Evolutionary conservation across 2,329 filamentous ascomycete species (phyloP).

Genomic region (Ceratocystiopsis sp.): DNA sequence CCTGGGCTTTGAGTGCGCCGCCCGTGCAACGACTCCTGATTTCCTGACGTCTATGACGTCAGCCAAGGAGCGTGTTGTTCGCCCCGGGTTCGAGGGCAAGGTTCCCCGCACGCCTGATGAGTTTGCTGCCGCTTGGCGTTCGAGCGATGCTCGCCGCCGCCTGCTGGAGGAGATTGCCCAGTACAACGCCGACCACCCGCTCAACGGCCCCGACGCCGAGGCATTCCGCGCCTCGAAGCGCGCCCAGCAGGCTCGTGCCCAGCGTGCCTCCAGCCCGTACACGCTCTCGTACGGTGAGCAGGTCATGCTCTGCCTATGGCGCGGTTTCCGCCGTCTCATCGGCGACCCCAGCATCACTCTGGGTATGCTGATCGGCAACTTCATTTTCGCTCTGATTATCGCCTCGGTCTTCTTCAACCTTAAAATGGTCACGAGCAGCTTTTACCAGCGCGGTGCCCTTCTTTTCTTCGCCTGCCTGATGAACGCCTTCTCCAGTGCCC

Average conservation of each 20-base stretch:
- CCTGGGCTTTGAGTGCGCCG: slow-evolving; percentile 49
- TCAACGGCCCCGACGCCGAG: slow-evolving; percentile 37
- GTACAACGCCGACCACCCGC: slow-evolving; percentile 35
- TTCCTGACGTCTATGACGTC: slow-evolving; percentile 57
- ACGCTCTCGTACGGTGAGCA: slow-evolving; percentile 67
- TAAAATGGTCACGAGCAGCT: slow-evolving; percentile 44
- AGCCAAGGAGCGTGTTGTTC: slow-evolving; percentile 36
- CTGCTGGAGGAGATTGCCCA: slow-evolving; percentile 37
- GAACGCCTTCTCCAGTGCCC: slow-evolving; percentile 66
- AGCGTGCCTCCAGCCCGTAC: slow-evolving; percentile 59
- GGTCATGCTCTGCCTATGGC: slow-evolving; percentile 60
- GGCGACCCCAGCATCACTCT: slow-evolving; percentile 64
- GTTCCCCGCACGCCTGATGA: slow-evolving; percentile 44
- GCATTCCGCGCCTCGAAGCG: slow-evolving; percentile 37
- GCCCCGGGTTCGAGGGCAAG: slow-evolving; percentile 36
- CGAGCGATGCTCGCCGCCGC: slow-evolving; percentile 30
- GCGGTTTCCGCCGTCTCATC: slow-evolving; percentile 59
- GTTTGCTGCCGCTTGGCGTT: slow-evolving; percentile 41
- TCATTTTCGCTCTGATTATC: slow-evolving; percentile 60
- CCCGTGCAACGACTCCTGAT: slow-evolving; percentile 52
- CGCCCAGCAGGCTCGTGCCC: slow-evolving; percentile 36
- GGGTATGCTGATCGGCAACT: slow-evolving; percentile 53
- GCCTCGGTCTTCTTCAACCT: slow-evolving; percentile 70
- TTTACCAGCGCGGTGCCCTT: slow-evolving; percentile 63
- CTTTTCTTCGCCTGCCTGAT: slow-evolving; percentile 79